Evolutionary conservation across 306 rosid genomes (phyloP), one percentile per base, ranked within the genome.

Genomic region (Abrus pulchellus): DNA sequence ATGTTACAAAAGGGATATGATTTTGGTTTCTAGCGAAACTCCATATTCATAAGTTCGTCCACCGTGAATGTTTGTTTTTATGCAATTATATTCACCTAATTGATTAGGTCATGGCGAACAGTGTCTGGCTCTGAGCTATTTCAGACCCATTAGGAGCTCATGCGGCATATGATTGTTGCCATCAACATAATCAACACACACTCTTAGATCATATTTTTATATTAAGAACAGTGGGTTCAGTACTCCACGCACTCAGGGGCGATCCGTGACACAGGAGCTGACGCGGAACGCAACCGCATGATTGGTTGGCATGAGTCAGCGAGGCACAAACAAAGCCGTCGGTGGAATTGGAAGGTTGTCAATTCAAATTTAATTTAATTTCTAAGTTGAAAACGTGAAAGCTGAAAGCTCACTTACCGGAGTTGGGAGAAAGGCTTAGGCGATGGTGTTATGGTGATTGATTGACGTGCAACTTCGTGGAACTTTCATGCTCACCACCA

Each of bases 251-350:
- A 61, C 14, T 40, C 53, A n/a, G 6, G 38, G 28, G 9, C 3
- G 40, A 29, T 2, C 47, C 77, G 36, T 59, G 85, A 75, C 86
- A 79, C 1, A 13, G 13, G 76, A 49, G 72, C 66, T 71, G 88
- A 87, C 88, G 80, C 73, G 85, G 85, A 85, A 77, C 52, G 68
- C 85, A 74, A 52, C 49, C 8, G 2, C 41, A 52, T 41, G 49
- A 33, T 43, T 29, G 63, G 59, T 67, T 55, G 8, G 13, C 32
- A 61, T 38, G 86, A 80, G 64, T 36, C 89, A 83, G 48, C 80
- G 7, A 54, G 59, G 6, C 72, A 79, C 28, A 38, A 50, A 79
- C 28, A 38, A 50, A 74, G 9, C 50, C 41, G 82, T 82, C 67
- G 74, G 74, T 70, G 62, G 69, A 43, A 81, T 81, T 74, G 63